These are phyloP conservation scores for Nannizzia gypsea DNA, from an alignment of 2,329 filamentous ascomycete species.

Conservation along the genomic window DNA sequence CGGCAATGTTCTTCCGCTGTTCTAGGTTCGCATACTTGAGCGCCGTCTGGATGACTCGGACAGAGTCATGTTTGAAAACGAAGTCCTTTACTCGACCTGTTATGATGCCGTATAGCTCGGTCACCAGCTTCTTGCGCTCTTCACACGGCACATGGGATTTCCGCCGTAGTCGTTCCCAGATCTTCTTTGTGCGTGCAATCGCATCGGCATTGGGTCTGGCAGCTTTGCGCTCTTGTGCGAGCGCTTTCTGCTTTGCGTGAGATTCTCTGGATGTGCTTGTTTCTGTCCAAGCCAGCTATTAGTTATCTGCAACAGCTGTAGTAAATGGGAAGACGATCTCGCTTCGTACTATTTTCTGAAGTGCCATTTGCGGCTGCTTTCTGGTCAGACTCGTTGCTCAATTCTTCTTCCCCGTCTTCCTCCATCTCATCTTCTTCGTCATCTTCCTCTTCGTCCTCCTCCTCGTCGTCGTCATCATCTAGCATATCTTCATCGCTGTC, in stretches of 20 bases:
- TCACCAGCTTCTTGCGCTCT: slow-evolving; percentile 74
- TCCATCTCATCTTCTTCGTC: not conserved
- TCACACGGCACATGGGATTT: slow-evolving; percentile 89
- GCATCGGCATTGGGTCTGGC: slow-evolving; percentile 87
- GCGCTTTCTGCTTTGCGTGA: slow-evolving; percentile 82
- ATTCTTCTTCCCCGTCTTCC: not conserved
- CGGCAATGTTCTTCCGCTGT: slow-evolving; percentile 75
- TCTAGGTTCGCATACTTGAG: slow-evolving; percentile 85
- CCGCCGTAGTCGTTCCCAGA: slow-evolving; percentile 86
- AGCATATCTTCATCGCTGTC: not conserved
- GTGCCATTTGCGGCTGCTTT: not conserved
- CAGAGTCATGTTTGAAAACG: slow-evolving; percentile 95
- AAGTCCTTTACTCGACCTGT: slow-evolving; percentile 88
- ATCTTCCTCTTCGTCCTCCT: not conserved
- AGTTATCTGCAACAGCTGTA: slow-evolving; percentile 17
- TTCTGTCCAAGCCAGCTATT: slow-evolving; percentile 19
- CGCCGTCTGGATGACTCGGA: slow-evolving; percentile 91
- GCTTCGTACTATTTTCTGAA: slow-evolving; percentile 10
- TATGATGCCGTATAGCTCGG: slow-evolving; percentile 83
- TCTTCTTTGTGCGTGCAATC: slow-evolving; percentile 80
- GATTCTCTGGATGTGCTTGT: slow-evolving; percentile 70
- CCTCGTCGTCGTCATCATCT: not conserved
- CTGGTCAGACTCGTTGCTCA: not conserved
- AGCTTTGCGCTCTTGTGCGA: slow-evolving; percentile 78
- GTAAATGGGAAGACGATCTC: slow-evolving; percentile 12